phyloP scores from a whole-genome alignment of 345 rosid species.

The Noccaea bulbosa region DNA sequence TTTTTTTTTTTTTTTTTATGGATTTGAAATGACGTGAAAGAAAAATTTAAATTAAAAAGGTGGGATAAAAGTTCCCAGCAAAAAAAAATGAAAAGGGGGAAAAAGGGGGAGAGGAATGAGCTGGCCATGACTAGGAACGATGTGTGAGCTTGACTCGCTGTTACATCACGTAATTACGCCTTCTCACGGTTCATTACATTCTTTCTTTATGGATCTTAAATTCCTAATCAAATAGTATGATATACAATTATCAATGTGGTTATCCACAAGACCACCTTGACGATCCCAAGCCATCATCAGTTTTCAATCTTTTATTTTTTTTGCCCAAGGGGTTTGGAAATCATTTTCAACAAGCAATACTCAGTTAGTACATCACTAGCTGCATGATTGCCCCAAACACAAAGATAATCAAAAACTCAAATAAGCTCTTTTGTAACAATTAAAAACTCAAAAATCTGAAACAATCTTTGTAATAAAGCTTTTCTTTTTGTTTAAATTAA shows the following conservation, averaged over 20 bases:
- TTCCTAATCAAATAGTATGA: not conserved
- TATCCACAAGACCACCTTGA: no score
- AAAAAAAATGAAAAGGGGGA: not conserved
- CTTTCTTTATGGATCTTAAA: not conserved
- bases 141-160: conserved; percentile 26
- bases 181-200: conserved; percentile 18
- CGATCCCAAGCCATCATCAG: no score
- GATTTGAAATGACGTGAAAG: conserved; percentile 7
- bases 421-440: no score
- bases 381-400: no score
- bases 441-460: no score
- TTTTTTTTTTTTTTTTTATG: not conserved
- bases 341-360: no score
- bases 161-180: conserved; percentile 23
- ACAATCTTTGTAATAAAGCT: no score
- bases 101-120: conserved; percentile 26
- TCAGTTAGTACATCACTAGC: no score
- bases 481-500: no score
- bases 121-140: conserved; percentile 28
- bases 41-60: not conserved
- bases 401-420: no score
- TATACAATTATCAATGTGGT: not conserved
- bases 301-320: no score
- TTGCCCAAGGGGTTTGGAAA: no score
- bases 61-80: not conserved